Evolutionary conservation across 2,329 filamentous ascomycete species (phyloP), one percentile per base, ranked within the genome.

Genomic region (Plenodomus biglobosus): DNA sequence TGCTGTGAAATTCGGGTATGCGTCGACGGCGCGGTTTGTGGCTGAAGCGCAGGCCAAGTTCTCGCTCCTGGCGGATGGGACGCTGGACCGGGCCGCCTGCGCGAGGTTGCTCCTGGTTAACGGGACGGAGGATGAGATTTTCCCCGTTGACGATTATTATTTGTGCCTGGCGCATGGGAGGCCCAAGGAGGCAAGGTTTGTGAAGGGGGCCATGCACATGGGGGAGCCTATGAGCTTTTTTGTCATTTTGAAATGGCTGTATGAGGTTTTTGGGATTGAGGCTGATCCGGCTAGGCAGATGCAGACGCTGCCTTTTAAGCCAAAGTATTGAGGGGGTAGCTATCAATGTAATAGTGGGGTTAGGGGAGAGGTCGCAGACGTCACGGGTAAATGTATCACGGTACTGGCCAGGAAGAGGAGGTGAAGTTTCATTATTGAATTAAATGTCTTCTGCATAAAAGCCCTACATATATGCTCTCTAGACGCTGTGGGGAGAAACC

Each of bases 141-240:
- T 85, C 65, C 82, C 82, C 0, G 80, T 84, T 38, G 82, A 84
- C 56, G 82, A 84, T 56, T 79, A 81, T 46, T 80, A 80, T 55
- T 64, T 84, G 35, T 78, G 78, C 20, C 57, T 84, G 39, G 71
- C 77, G 57, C 76, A 80, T 61, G 81, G 80, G 0, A 61, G 69
- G 17, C 75, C 79, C 1, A 84, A 84, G 67, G 75, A 80, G 58
- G 79, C 72, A 34, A 70, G 71, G 19, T 78, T 79, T 47, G 72
- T 79, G 0, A 45, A 62, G 2, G 69, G 66, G 0, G 64, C 61
- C 10, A 78, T 77, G 64, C 77, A 80, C 46, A 80, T 80, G 77
- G 77, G 77, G 1, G 77, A 80, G 65, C 77, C 77, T 4, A 72
- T 75, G 59, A 73, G 70, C 43, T 80, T 79, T 50, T 67, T 74